phyloP scores from a whole-genome alignment of 2,329 filamentous ascomycete species.

The Aureobasidium namibiae region DNA sequence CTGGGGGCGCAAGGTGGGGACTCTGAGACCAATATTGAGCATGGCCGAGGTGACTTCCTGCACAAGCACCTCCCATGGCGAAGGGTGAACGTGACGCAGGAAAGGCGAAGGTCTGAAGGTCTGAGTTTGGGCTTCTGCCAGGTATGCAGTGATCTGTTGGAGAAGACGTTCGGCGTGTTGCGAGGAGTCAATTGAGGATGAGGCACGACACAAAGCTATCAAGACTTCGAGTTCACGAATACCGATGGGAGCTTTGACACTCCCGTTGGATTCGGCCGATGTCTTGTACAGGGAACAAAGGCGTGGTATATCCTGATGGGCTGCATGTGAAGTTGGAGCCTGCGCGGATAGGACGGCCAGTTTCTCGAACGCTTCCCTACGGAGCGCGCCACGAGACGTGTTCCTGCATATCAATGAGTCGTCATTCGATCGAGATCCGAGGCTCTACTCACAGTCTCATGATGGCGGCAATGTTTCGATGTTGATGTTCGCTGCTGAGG shows the following conservation, averaged over 20 bases:
- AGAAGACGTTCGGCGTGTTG: conserved; percentile 71
- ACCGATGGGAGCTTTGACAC: conserved; percentile 33
- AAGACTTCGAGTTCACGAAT: conserved; percentile 88
- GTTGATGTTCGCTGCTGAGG: background rate
- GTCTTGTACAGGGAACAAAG: conserved; percentile 32
- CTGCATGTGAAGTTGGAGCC: conserved; percentile 20
- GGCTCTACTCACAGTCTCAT: conserved; percentile 9
- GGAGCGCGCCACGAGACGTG: conserved; percentile 23
- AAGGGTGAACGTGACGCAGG: conserved; percentile 74
- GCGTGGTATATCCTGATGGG: conserved; percentile 30
- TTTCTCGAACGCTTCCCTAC: conserved; percentile 43
- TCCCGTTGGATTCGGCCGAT: conserved; percentile 17
- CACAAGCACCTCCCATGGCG: conserved; percentile 78
- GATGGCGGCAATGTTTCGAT: background rate
- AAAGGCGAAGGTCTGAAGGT: conserved; percentile 71
- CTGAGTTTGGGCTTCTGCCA: conserved; percentile 77
- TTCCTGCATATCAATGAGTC: conserved; percentile 6
- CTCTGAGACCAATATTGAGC: conserved; percentile 65
- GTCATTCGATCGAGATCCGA: background rate
- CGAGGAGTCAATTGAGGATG: conserved; percentile 60
- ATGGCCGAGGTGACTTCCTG: conserved; percentile 72
- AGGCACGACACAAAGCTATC: conserved; percentile 82
- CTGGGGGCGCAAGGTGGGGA: conserved; percentile 52
- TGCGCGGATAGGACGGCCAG: conserved; percentile 41
- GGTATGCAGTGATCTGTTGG: conserved; percentile 72